phyloP scores from a whole-genome alignment of 2,329 filamentous ascomycete species.

The Intubia oerlemansii region DNA sequence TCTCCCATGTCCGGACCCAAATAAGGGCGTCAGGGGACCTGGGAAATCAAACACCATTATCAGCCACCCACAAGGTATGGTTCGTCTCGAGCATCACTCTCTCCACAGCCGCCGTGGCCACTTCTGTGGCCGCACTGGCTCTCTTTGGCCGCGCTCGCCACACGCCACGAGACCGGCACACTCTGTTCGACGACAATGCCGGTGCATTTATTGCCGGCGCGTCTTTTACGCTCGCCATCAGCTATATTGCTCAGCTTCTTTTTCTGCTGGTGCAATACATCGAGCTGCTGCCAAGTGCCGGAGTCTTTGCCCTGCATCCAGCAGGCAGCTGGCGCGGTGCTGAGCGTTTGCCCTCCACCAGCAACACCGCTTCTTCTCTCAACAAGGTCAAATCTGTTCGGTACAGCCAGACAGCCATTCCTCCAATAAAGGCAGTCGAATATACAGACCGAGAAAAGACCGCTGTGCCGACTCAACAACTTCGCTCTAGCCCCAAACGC shows the following conservation, averaged over 20 bases:
- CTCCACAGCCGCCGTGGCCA: constrained; percentile 21
- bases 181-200: no score
- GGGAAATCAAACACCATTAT: constrained; percentile 4
- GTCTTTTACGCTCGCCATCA: constrained; percentile 22
- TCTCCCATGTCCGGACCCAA: constrained; percentile 11
- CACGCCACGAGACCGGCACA: no score
- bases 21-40: constrained; percentile 2
- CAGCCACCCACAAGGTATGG: constrained; percentile 11
- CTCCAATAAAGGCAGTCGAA: no score
- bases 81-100: constrained; percentile 18
- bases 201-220: constrained; percentile 20
- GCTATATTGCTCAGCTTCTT: constrained; percentile 24
- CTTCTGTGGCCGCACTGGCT: constrained; percentile 23
- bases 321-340: no score
- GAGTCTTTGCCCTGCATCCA: no score
- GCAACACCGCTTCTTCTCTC: no score
- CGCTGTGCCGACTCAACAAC: no score
- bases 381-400: constrained; percentile 32
- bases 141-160: no score
- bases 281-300: no score
- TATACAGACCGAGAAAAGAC: no score
- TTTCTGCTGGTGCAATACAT: constrained; percentile 26
- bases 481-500: no score
- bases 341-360: no score
- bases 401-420: constrained; percentile 29